Evolutionary conservation across 2,329 filamentous ascomycete genomes (phyloP).

Genomic region (Ophiostoma sp.): DNA sequence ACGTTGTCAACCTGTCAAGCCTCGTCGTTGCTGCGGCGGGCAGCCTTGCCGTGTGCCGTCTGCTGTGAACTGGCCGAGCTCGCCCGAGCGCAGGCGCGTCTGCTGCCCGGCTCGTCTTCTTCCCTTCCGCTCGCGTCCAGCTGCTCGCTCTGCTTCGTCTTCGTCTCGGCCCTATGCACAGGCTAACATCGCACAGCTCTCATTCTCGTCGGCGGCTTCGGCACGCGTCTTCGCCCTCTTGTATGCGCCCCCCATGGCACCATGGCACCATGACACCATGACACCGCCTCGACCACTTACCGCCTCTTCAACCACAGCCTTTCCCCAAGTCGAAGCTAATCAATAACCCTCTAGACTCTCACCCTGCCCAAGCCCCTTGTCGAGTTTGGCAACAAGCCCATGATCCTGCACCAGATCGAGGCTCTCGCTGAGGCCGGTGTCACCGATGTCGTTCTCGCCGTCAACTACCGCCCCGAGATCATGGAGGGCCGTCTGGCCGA

Average conservation of each 20-base stretch:
- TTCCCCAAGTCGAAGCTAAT: conserved; percentile 2
- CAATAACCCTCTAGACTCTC: conserved; percentile 60
- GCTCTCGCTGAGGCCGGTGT: conserved; percentile 88
- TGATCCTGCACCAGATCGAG: conserved; percentile 98
- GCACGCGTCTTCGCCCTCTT: conserved; percentile 92
- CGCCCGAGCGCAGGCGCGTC: no score
- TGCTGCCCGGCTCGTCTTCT: background rate
- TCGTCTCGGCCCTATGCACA: no score
- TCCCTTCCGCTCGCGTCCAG: background rate
- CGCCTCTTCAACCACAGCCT: conserved; percentile 13
- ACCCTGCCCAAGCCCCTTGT: conserved; percentile 96
- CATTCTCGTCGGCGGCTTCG: conserved; percentile 98
- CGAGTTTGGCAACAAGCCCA: conserved; percentile 97
- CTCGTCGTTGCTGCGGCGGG: background rate
- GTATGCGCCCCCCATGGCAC: conserved; percentile 48
- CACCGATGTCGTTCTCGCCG: conserved; percentile 93
- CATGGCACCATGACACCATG: background rate
- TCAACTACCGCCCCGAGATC: conserved; percentile 97
- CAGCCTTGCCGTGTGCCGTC: background rate
- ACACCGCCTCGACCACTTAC: background rate
- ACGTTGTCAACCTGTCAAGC: conserved; percentile 25
- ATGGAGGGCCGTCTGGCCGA: conserved; percentile 93
- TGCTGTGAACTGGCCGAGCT: no score
- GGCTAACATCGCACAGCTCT: conserved; percentile 56
- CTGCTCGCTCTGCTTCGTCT: no score